Base-by-base conservation (phyloP, 2,329 filamentous ascomycete species). In the Botrytis fragariae region DNA sequence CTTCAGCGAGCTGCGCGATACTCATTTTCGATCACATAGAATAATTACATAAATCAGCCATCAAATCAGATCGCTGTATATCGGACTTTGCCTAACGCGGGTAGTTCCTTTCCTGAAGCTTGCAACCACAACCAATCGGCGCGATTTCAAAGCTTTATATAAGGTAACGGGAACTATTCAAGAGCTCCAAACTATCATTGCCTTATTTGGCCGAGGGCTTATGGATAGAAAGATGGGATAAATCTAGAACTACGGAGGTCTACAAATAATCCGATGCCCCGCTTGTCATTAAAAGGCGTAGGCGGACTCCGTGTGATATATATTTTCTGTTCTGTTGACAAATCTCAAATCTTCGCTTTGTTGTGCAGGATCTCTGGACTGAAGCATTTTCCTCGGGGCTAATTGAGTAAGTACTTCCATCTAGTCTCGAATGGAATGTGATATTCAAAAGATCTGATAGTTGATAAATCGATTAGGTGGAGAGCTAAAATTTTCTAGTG, bases 111-210 rank as follows among this genome's bases (percentile, higher is more conserved):
- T n/a, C 10, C 35, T 12, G 39, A 39, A 67, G 45, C 64, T 57
- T 54, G 3, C 22, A 68, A 9, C 45, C 45, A 25, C 35, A n/a
- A 42, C 65, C 48, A 69, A 69, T 69, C n/a, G 48, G 48, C n/a
- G 51, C 10, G 6, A 57, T 42, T 32, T 20, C 54, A 9, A 57
- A 69, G 48, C 65, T 69, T 57, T 16, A 57, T 69, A 57, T 69
- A 42, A 69, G 35, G 65, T 69, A 57, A 69, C 48, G 35, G 48
- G n/a, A 69, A 69, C 48, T 22, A 39, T 37, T 22, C 14, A 18
- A 48, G n/a, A 12, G 48, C 48, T 51, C 25, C 25, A 51, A 44
- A 42, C 62, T 48, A 65, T 65, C 42, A 22, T 48, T 65, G 29
- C 12, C 3, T 62, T 42, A 25, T 14, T 42, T 14, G 39, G 22